Evolutionary conservation across 108 stramenopile genomes (phyloP).

Genomic region (Nannochloropsis oceanica): DNA sequence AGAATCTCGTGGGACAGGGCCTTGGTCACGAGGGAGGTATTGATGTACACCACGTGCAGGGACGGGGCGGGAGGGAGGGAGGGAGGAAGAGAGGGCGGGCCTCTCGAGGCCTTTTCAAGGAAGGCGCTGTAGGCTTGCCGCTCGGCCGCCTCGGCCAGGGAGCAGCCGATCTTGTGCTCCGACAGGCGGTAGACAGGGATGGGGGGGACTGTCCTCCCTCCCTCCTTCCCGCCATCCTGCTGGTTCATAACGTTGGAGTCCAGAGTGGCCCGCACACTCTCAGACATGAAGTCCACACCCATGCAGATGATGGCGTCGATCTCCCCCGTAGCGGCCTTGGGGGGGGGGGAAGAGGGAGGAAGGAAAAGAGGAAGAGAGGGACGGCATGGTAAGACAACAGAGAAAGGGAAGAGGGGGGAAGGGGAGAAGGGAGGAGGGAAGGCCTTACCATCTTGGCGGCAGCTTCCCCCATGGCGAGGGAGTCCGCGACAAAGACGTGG

Average conservation of each 20-base stretch:
- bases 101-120: conserved; percentile 43
- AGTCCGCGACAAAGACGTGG: conserved; percentile 72
- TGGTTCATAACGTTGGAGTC: conserved; percentile 41
- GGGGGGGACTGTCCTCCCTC: too few relatives aligned
- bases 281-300: conserved; percentile 90
- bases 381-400: not conserved
- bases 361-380: not conserved
- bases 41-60: conserved; percentile 87
- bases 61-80: too few relatives aligned
- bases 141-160: conserved; percentile 77
- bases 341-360: not conserved
- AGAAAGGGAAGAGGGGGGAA: not conserved
- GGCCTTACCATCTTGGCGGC: conserved; percentile 55
- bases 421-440: not conserved
- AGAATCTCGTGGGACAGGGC: conserved; percentile 50
- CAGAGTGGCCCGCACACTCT: conserved; percentile 65
- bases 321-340: not conserved
- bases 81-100: conserved; percentile 1
- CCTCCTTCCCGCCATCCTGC: too few relatives aligned
- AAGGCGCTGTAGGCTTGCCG: conserved; percentile 58
- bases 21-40: conserved; percentile 83
- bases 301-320: conserved; percentile 52
- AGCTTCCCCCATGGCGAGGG: conserved; percentile 80
- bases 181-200: conserved; percentile 48
- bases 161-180: conserved; percentile 58